A percentile compares a stretch with the other conserved stretches of the same genome.
These are phyloP conservation scores for Anaeromyces robustus DNA, from an alignment of 192 early-diverging fungal species.

Conservation along the genomic window DNA sequence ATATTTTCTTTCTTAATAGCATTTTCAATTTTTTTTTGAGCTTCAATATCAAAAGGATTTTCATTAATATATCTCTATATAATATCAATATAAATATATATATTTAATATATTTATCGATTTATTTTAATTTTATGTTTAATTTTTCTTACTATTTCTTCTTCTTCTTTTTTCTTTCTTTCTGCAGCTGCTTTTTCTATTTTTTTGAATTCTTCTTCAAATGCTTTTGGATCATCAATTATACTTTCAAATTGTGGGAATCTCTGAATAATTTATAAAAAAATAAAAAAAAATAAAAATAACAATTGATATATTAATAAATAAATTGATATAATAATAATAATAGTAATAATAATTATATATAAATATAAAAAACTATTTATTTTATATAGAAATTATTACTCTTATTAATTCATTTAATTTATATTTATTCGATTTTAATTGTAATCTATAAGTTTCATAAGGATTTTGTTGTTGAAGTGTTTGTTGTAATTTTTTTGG, in stretches of 20 bases:
- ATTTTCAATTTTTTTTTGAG: conserved; percentile 82
- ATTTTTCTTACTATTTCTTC: background rate
- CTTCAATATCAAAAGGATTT: conserved; percentile 82
- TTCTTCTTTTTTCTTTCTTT: background rate
- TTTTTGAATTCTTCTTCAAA: background rate
- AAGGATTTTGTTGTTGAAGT: background rate
- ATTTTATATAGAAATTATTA: background rate
- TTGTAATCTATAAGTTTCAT: background rate
- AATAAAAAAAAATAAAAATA: too few relatives aligned
- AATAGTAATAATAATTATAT: too few relatives aligned
- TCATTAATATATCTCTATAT: conserved; percentile 16
- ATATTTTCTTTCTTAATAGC: conserved; percentile 75
- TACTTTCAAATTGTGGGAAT: background rate
- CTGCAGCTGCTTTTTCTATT: background rate
- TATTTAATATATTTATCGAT: too few relatives aligned
- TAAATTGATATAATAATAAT: too few relatives aligned
- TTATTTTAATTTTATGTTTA: background rate
- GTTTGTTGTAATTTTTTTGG: background rate
- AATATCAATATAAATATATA: background rate
- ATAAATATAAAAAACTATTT: too few relatives aligned
- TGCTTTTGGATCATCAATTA: background rate
- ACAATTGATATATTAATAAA: too few relatives aligned
- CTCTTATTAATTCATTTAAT: background rate
- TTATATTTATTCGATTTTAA: background rate
- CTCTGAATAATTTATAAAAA: background rate